phyloP scores from a whole-genome alignment of 176 grass and related monocot species.

The maize (Zea mays) region Zm-B73-REFERENCE-NAM-5.0 NC_050102.1:170923001-170923500 shows the following conservation, averaged over 20 bases:
- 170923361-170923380: neutral
- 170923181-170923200: too few relatives aligned
- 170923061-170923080: slow-evolving; percentile 2
- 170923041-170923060: neutral
- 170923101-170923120: neutral
- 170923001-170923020: neutral
- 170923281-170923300: too few relatives aligned
- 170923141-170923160: neutral
- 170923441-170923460: slow-evolving; percentile 3
- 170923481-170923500: slow-evolving; percentile 3
- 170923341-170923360: neutral
- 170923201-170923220: too few relatives aligned
- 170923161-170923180: too few relatives aligned
- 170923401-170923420: neutral
- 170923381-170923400: slow-evolving; percentile 23
- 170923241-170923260: neutral
- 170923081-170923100: neutral
- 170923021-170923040: neutral
- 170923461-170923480: slow-evolving; percentile 11
- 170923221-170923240: too few relatives aligned
- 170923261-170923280: slow-evolving; percentile 4
- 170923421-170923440: slow-evolving; percentile 9
- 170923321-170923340: neutral
- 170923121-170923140: neutral
- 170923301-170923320: neutral